Evolutionary conservation across 2,329 filamentous ascomycete species (phyloP), one percentile per base, ranked within the genome.

Genomic region (Beauveria scarabaeidicola): DNA sequence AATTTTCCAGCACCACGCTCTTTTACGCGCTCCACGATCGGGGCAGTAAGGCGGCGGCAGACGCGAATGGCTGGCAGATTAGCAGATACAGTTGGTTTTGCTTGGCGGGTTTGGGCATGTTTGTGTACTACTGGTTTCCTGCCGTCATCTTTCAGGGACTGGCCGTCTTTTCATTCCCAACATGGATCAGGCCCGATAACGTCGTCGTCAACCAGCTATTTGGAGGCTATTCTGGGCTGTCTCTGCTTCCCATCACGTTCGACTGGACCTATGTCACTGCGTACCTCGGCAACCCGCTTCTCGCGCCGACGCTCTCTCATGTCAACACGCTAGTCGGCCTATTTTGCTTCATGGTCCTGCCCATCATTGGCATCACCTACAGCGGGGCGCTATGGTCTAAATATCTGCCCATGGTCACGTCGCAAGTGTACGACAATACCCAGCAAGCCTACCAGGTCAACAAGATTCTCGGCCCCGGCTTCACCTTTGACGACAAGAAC

Each of bases 361-460:
- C 71, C 1, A 72, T 81, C 21, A 79, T 80, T 3, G 76, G 75
- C 6, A 73, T 81, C 19, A 72, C 75, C 15, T 80, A 78, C 64
- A 72, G 71, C 0, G 77, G 77, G 17, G 71, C 73, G 1, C 67
- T 76, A 56, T 76, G 77, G 63, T 74, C 80, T 1, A 75, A 81
- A 3, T 83, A 81, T 53, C 66, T 85, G n/a, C 81, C 82, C 0
- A 70, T 84, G 51, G 76, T 80, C 13, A 79, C 77, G 11, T 77
- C 77, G 3, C 75, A 78, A 50, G 81, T 77, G 0, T 84, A 80
- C 62, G 82, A 84, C 69, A 85, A 85, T 60, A 83, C 77, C 0
- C 80, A 79, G 19, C 64, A 67, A 1, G 58, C 69, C 1, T 85
- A 84, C 64, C 76, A 80, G 36, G 79, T 81, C 9, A 72, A 69